phyloP scores from a whole-genome alignment of 176 grass and related monocot genomes.

The Eremochloa ophiuroides region DNA sequence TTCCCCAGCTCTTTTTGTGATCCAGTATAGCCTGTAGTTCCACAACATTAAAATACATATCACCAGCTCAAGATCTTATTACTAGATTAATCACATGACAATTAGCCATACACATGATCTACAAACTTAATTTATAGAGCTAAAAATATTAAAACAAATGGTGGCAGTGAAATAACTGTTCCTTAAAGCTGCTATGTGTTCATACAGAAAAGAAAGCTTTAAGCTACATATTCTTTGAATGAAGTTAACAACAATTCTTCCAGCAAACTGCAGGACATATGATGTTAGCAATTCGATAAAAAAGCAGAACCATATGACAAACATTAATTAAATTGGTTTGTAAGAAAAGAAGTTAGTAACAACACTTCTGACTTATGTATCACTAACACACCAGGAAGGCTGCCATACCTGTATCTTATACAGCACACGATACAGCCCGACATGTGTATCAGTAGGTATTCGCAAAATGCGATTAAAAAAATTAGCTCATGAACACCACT shows the following conservation, averaged over 20 bases:
- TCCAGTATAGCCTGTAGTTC: slow-evolving; percentile 73
- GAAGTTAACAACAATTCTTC: background rate
- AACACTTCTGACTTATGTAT: background rate
- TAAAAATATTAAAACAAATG: slow-evolving; percentile 1
- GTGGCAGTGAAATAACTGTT: background rate
- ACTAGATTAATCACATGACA: background rate
- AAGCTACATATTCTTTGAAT: slow-evolving; percentile 13
- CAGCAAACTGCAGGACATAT: background rate
- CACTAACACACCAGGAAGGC: background rate
- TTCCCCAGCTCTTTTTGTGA: slow-evolving; percentile 87
- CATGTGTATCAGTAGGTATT: background rate
- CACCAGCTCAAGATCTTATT: background rate
- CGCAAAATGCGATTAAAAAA: background rate
- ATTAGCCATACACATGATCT: slow-evolving; percentile 15
- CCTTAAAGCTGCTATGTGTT: background rate
- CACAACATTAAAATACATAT: background rate
- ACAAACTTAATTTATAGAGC: slow-evolving; percentile 14
- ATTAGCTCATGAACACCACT: background rate
- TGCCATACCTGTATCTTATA: background rate
- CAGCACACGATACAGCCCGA: background rate
- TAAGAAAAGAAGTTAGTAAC: background rate
- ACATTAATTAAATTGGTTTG: background rate
- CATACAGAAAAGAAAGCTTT: slow-evolving; percentile 6
- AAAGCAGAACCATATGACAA: background rate
- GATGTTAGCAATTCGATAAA: slow-evolving; percentile 2